Base-by-base conservation (phyloP, 768 basidiomycete genomes). In the Pisolithus albus region DNA sequence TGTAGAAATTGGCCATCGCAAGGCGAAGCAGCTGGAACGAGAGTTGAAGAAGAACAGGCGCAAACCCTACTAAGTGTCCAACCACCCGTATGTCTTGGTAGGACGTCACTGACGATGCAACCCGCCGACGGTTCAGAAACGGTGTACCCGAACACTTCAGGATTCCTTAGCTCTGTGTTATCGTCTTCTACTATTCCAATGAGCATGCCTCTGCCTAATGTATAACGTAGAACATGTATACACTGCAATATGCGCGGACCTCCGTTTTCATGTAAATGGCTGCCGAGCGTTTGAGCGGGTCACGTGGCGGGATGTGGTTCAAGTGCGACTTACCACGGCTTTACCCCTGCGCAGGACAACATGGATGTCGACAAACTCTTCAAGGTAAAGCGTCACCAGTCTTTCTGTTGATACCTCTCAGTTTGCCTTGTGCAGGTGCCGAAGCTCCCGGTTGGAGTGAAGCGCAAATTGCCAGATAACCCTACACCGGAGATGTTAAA, bases 1-100 rank as follows among this genome's bases (percentile, higher is more conserved):
- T 7, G 94, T 98, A 34, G 86, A 91, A 63, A 96, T 99, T 56
- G 93, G 95, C 0, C 86, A 90, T 63, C 79, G 86, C 52, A 98
- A 96, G 70, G 95, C 94, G 11, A 87, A 83, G 66, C 81, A 88
- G 64, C 75, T 98, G 41, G 94, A 96, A 66, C 86, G 82, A 69
- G 85, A 95, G 58, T 64, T 91, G 70, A 93, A 94, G 82, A 91
- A 91, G 77, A 92, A 92, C 67, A 71, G 83, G 55, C 76, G 78
- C 70, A 89, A 86, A 66, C 88, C 89, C n/a, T 92, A 92, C 69
- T 92, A 69, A 66, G 32, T 46, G 23, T 23, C 4, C 23, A 9
- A 28, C 32, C 28, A 21, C 15, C 19, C 41, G 23, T n/a, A n/a
- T 23, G 41, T 42, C 9, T 21, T 13, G 41, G 41, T 24, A 42